Evolutionary conservation across 352 stramenopile species (phyloP), one percentile per base, ranked within the genome.

Genomic region (Phytophthora sansomeana): DNA sequence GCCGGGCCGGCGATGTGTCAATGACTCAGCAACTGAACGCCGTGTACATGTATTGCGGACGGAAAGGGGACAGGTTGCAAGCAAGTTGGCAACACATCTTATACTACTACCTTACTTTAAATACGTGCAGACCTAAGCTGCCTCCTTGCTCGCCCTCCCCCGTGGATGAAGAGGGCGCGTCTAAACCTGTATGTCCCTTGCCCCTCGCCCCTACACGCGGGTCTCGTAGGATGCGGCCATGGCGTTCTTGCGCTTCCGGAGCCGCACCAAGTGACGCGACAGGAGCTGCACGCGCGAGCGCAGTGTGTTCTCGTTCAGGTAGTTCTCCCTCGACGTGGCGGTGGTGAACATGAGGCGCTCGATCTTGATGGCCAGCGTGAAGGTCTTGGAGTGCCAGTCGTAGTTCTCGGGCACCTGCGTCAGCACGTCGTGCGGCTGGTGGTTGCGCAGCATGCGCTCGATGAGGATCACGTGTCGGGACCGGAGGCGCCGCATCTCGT

Each of bases 301-400:
- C 2, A 89, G 69, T 19, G 80, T 87, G 32, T 64, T 60, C 50
- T 87, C 77, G 60, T 89, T 75, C 50, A 85, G 41, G 63, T 89
- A 89, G 63, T 83, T 77, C 49, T 85, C 69, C 8, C 75, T 58
- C 0, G 80, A 85, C n/a, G 65, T 75, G n/a, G 80, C 77, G 1
- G 78, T 66, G 43, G 74, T 77, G 68, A 87, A 89, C 75, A 89
- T 83, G 63, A 89, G 75, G 1, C 78, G 72, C 56, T 89, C 80
- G 53, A 89, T 85, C 64, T 89, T 89, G 57, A 86, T 80, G 19
- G 80, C 77, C 39, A 89, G 49, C 35, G 67, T 35, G 54, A 86
- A 80, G 10, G 80, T 89, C 75, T 89, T 89, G 49, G 72, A 81
- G 43, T 78, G 72, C 80, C 80, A 89, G 65, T 86, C 67, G 14